A percentile compares a stretch with the other conserved stretches of the same genome.
Conservation (phyloP, 805 yeast genomes). For the Candida montana region DNA sequence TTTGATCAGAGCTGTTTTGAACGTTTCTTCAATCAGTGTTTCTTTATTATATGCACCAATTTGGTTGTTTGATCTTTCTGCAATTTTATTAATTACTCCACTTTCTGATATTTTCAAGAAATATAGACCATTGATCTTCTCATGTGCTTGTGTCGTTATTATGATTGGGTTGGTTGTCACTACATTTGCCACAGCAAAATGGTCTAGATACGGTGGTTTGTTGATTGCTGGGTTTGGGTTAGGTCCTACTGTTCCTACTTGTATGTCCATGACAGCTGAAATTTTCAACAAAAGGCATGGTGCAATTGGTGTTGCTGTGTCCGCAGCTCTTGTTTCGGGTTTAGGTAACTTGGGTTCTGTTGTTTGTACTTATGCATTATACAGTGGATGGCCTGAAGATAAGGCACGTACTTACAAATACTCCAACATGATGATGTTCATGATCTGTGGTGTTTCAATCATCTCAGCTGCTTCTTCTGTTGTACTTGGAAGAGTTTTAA, state of each 20-base stretch:
- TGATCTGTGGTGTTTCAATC: conserved; percentile 71
- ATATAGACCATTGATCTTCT: conserved; percentile 58
- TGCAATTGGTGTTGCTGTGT: conserved; percentile 79
- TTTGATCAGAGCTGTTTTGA: conserved; percentile 52
- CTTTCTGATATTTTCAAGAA: conserved; percentile 65
- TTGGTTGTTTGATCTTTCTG: conserved; percentile 80
- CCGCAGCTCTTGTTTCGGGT: conserved; percentile 80
- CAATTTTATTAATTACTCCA: conserved; percentile 71
- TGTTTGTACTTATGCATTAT: conserved; percentile 78
- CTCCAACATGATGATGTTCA: conserved; percentile 80
- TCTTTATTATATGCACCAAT: conserved; percentile 82
- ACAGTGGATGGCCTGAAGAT: conserved; percentile 85
- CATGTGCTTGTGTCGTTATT: conserved; percentile 57
- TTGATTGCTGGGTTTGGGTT: conserved; percentile 80
- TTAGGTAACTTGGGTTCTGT: conserved; percentile 85
- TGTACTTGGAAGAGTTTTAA: conserved; percentile 14
- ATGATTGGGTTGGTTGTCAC: conserved; percentile 71
- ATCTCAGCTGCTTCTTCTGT: conserved; percentile 34
- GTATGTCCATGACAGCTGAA: conserved; percentile 80
- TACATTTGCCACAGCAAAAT: conserved; percentile 65
- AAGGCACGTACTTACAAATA: conserved; percentile 51
- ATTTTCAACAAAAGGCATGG: conserved; percentile 68
- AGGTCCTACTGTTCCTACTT: conserved; percentile 87
- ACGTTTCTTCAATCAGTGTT: conserved; percentile 62
- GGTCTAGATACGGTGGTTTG: conserved; percentile 79